Base-by-base conservation (phyloP, 106 monocot species). In the Dendrobium nobile region DNA sequence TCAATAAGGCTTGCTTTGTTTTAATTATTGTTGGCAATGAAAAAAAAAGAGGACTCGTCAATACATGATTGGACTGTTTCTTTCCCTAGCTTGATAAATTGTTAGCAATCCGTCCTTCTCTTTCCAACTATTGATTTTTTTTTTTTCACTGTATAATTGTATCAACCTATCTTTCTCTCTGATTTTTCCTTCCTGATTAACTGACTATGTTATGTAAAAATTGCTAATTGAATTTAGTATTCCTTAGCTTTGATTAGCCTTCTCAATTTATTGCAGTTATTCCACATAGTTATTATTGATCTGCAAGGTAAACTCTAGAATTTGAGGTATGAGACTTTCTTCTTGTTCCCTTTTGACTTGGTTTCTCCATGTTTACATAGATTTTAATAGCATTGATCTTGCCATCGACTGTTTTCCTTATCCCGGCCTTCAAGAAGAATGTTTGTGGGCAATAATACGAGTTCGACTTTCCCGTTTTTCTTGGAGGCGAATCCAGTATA, bases 401-500 rank as follows among this genome's bases (percentile, higher is more conserved):
- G 74, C 42, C 51, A 51, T 51, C 51, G 51, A 22, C n/a, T 43
- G 4, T 45, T 75, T 26, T 77, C 10, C 13, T 15, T 51, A 2
- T 45, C 45, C 15, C 41, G 19, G 20, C 16, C 24, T 24, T 47
- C 20, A 19, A 79, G 76, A 67, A 77, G 68, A 75, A 89, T 89
- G 89, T 86, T 81, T 37, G 79, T 84, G 2, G 78, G 89, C 28
- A 84, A 83, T 54, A 89, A 79, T 77, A 68, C 44, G 19, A 85
- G 67, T 74, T 78, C 84, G 2, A 33, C 75, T 47, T 80, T 81
- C 77, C 89, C 89, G 0, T 15, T 84, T 73, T 67, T 84, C 72
- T 70, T 82, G 58, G 84, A 84, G 27, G 86, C 79, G 64, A 89
- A 86, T 73, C 86, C 86, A 73, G 75, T 80, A 47, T 79, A 78